A percentile compares a stretch with the other conserved stretches of the same genome.
These are phyloP conservation scores for Sporormia fimetaria DNA, from an alignment of 495 filamentous ascomycete genomes.

Conservation along the genomic window DNA sequence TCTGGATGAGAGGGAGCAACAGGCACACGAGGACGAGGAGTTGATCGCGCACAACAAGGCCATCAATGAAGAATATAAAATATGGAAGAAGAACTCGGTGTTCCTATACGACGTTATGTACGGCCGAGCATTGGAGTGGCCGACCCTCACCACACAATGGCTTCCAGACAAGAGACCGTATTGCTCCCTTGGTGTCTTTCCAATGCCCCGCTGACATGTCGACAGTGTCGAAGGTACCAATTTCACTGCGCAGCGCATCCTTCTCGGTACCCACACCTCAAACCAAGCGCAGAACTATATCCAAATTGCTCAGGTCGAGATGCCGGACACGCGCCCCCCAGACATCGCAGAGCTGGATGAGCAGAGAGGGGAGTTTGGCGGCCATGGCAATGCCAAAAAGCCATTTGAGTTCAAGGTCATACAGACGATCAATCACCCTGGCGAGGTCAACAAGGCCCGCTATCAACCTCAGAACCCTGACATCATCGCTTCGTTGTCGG, in stretches of 20 bases:
- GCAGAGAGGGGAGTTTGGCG: constrained; percentile 81
- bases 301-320: constrained; percentile 83
- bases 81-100: constrained; percentile 99
- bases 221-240: constrained; percentile 65
- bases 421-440: constrained; percentile 92
- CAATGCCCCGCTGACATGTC: neutral
- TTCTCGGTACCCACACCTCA: constrained; percentile 92
- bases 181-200: neutral
- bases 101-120: constrained; percentile 64
- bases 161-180: constrained; percentile 88
- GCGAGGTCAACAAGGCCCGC: constrained; percentile 95
- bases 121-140: constrained; percentile 92
- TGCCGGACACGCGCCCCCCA: constrained; percentile 64
- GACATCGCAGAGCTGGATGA: constrained; percentile 68
- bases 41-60: constrained; percentile 66
- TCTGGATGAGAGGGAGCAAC: constrained; percentile 24
- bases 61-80: constrained; percentile 99
- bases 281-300: constrained; percentile 81
- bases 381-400: constrained; percentile 65
- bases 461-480: constrained; percentile 98
- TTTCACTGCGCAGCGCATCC: constrained; percentile 75
- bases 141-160: constrained; percentile 95
- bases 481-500: constrained; percentile 87
- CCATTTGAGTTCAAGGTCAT: constrained; percentile 73
- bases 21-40: constrained; percentile 57